A percentile compares a stretch with the other conserved stretches of the same genome.
phyloP scores from a whole-genome alignment of 1,284 basidiomycete species.

The Psilocybe mexicana region DNA sequence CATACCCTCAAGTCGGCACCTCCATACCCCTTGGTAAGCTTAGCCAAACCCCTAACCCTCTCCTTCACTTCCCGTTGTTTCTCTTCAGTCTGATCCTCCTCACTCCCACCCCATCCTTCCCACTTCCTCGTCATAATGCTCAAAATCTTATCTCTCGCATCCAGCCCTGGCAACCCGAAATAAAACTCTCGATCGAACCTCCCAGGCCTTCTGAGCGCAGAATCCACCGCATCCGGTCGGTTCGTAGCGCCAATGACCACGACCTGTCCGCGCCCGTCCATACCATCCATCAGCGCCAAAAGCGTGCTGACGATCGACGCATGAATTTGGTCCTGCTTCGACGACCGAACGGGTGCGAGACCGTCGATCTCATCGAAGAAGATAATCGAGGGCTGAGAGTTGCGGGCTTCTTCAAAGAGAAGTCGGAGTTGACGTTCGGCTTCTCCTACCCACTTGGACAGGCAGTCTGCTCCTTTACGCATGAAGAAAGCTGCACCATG shows the following conservation, averaged over 20 bases:
- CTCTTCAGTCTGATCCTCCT: constrained; percentile 33
- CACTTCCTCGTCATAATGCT: constrained; percentile 91
- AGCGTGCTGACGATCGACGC: constrained; percentile 97
- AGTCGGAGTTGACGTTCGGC: constrained; percentile 95
- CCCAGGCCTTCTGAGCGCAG: constrained; percentile 91
- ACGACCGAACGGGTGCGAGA: constrained; percentile 94
- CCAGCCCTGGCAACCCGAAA: constrained; percentile 87
- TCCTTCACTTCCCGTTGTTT: constrained; percentile 43
- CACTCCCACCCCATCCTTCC: constrained; percentile 79
- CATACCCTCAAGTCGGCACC: constrained; percentile 93
- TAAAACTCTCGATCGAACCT: constrained; percentile 99
- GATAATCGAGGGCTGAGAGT: constrained; percentile 93
- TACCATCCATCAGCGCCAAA: constrained; percentile 98
- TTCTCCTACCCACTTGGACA: constrained; percentile 99
- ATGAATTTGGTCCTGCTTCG: constrained; percentile 99
- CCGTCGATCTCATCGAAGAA: constrained; percentile 99
- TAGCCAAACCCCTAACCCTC: constrained; percentile 62
- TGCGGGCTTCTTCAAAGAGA: constrained; percentile 94
- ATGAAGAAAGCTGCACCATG: constrained; percentile 87
- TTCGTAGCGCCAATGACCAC: constrained; percentile 99
- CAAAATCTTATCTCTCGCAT: constrained; percentile 88
- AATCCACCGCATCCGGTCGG: constrained; percentile 95
- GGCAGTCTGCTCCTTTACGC: constrained; percentile 98
- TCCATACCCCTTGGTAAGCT: constrained; percentile 96
- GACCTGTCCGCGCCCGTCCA: constrained; percentile 97